Evolutionary conservation across 345 rosid species (phyloP), one percentile per base, ranked within the genome.

Genomic region (Heritiera littoralis): DNA sequence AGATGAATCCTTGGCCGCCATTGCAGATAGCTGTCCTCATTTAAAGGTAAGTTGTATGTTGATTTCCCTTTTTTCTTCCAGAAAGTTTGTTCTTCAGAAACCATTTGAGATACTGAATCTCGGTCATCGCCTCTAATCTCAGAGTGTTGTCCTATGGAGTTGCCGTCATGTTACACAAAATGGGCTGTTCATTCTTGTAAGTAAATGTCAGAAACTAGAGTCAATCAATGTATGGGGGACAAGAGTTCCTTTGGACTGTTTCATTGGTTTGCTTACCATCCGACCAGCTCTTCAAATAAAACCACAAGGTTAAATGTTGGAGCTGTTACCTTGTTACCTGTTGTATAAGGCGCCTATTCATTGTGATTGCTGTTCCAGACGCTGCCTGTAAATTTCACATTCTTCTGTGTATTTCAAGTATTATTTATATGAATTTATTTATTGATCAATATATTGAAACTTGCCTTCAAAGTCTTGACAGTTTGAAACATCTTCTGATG

Each of bases 171-270:
- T 94, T 56, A 88, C 97, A 9, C 90, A 83, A 81, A 85, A 75
- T 4, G 99, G 99, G 23, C 89, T 94, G 64, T 72, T 89, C 18
- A 76, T 82, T 76, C 90, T 95, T 23, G 97, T 89, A 35, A 83
- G 83, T 80, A 91, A 89, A 74, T 95, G 99, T 78, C 84, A 74
- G 35, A 92, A 89, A 61, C 95, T 96, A 1, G 89, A 89, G 72
- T 91, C 97, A 0, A 88, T 96, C 82, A 90, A 94, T 79, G 86
- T 91, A 46, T 90, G 99, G 97, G 98, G 99, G 78, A 92, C 95
- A 10, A 86, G 97, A 82, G 83, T 93, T 77, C 92, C 98, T 9
- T 81, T 86, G 13, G 89, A 86, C 67, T 88, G 95, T 81, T 89
- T 93, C 87, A 80, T 89, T 23, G 86, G 86, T 69, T 82, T 93